Base-by-base conservation (phyloP, 768 basidiomycete species). In the Daedaleopsis nitida region DNA sequence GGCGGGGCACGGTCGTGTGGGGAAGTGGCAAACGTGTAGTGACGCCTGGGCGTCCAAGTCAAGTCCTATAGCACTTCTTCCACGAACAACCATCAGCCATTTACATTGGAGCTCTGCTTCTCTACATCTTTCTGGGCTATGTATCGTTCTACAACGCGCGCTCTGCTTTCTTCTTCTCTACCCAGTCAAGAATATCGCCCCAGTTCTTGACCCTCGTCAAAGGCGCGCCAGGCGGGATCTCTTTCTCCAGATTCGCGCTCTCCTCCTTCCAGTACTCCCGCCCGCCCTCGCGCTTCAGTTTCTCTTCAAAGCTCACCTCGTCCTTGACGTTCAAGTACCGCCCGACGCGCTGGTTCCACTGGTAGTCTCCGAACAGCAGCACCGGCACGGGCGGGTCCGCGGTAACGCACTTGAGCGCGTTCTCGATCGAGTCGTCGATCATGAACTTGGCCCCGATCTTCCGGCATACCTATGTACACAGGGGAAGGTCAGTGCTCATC, bases 351-450 rank as follows among this genome's bases (percentile, higher is more conserved):
- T 83, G 76, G 68, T 88, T 91, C 92, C 92, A 93, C 65, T 83
- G 78, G 68, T 92, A 91, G 57, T 84, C 74, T 21, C 92, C 92
- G 65, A 93, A 92, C 7, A 94, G 78, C 43, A 93, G 72, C 34
- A 89, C 86, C 2, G 80, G 83, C 14, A 81, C 82, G 1, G 83
- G 80, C n/a, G 78, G 76, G 19, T 71, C 65, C 37, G 80, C 76
- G 5, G 73, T 78, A 0, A 78, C 80, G 63, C 86, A 86, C 58
- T 84, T 80, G 27, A 89, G 64, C 39, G 87, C 88, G 72, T 93
- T 92, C 72, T 93, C 91, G 44, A 87, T 68, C 7, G 90, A 91
- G 75, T 94, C 92, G 72, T 94, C 92, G 59, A 94, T 85, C 55
- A 94, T 75, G 42, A 92, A 69, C 43, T 80, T 78, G 12, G 91